Base-by-base conservation (phyloP, 768 basidiomycete genomes). In the Agrocybe pediades region DNA sequence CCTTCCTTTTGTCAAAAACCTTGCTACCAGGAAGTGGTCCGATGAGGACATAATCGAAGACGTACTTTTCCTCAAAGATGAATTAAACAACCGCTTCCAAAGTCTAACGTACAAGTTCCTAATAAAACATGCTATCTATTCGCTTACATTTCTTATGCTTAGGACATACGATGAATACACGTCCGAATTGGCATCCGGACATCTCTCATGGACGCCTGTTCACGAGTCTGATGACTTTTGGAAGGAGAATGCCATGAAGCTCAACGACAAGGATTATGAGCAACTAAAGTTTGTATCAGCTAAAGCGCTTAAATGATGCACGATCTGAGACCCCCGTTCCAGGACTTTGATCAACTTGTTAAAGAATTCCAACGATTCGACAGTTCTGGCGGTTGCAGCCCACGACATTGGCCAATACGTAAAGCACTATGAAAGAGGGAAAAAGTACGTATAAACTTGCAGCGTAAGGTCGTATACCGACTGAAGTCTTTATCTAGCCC, bases 181-280 rank as follows among this genome's bases (percentile, higher is more conserved):
- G 9, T 95, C 93, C 0, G 96, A 98, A 68, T 74, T 99, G 25
- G 76, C 84, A 16, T 92, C 90, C 4, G 95, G 95, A 1, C 93
- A 94, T 67, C 73, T 98, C 21, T 90, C 92, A 6, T 98, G 97
- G 97, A 87, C 92, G 4, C 95, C 96, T 11, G 90, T 93, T 9
- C 97, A 99, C 65, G 92, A 95, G 65, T 95, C 92, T 1, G 96
- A 98, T 55, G 86, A 93, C 29, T 99, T 99, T 74, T 99, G 97
- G 97, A 92, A 90, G 65, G 94, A 95, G 74, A 98, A 98, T 65
- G 95, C 90, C 4, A 72, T 76, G 6, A 92, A 85, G 65, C 72
- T 98, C 40, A 92, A 94, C 59, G 95, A 98, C 56, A 84, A 82
- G 49, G 88, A 93, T 64, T 80, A 87, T 59, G 84, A 88, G 62